Evolutionary conservation across 495 filamentous ascomycete species (phyloP).

Genomic region (Lichina pygmaea): DNA sequence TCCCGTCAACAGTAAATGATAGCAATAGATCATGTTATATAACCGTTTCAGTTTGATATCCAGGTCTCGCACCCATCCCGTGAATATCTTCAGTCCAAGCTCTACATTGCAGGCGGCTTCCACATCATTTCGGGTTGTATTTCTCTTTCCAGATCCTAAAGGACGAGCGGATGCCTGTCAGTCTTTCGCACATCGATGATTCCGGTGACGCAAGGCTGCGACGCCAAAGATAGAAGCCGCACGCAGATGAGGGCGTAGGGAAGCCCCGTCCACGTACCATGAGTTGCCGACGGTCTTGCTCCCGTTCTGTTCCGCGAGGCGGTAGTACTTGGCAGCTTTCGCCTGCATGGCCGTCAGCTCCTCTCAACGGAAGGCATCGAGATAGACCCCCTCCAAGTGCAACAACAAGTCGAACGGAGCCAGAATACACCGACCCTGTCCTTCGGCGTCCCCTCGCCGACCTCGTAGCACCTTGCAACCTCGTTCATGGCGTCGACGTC

Average conservation of each 20-base stretch:
- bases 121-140: conserved; percentile 36
- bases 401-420: not conserved
- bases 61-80: no score
- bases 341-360: conserved; percentile 22
- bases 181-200: not conserved
- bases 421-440: conserved; percentile 52
- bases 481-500: conserved; percentile 98
- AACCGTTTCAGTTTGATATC: no score
- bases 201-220: conserved; percentile 5
- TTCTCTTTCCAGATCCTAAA: conserved; percentile 93
- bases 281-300: conserved; percentile 81
- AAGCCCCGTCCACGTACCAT: conserved; percentile 34
- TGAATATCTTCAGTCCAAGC: no score
- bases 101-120: not conserved
- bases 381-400: conserved; percentile 2
- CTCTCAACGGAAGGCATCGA: conserved; percentile 1
- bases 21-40: no score
- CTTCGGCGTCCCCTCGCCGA: conserved; percentile 86
- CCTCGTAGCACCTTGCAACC: conserved; percentile 81
- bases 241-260: not conserved
- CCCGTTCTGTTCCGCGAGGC: conserved; percentile 68
- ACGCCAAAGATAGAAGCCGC: conserved; percentile 2
- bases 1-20: no score
- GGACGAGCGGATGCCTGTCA: not conserved
- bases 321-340: conserved; percentile 76